Base-by-base conservation (phyloP, 208 protist species). In the Leishmania amazonensis region DNA sequence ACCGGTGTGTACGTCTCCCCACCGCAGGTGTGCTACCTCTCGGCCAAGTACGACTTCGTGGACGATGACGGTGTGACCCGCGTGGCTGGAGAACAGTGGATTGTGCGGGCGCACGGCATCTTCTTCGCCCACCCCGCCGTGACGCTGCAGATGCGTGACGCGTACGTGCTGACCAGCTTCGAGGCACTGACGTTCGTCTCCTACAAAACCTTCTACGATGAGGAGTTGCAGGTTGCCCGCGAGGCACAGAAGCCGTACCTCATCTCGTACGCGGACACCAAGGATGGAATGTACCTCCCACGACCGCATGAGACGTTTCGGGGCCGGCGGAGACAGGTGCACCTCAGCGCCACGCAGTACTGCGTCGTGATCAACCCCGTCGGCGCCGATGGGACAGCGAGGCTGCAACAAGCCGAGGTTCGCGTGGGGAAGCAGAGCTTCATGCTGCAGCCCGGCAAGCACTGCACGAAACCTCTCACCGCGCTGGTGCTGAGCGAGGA, bases 61-160 rank as follows among this genome's bases (percentile, higher is more conserved):
- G 85, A 87, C 15, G 79, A 85, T 42, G 75, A 72, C 40, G 93
- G 91, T 40, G 67, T 84, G 7, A 24, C 47, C 38, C 90, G 96
- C 19, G 78, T 89, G 70, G 96, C 95, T 0, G 97, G 97, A 5
- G 96, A 99, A 75, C 77, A 89, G 85, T 99, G 97, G 97, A 81
- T 98, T 40, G 82, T 96, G 58, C 80, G 87, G 35, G 81, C 78
- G 19, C 72, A 72, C n/a, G 97, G 98, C 49, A 85, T 96, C 9
- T 98, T 98, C 80, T 88, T 99, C 15, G 91, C 93, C 31, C 77
- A 81, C 76, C 82, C 82, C 6, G 82, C 82, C 9, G 54, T 51
- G 53, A 35, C 53, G 28, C 35, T 85, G 21, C 78, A 89, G 19
- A 75, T 90, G 35, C 79, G 80, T 31, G 85, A 92, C 51, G 75